These are phyloP conservation scores for Annulohypoxylon moriforme DNA, from an alignment of 495 filamentous ascomycete genomes.

Conservation along the genomic window DNA sequence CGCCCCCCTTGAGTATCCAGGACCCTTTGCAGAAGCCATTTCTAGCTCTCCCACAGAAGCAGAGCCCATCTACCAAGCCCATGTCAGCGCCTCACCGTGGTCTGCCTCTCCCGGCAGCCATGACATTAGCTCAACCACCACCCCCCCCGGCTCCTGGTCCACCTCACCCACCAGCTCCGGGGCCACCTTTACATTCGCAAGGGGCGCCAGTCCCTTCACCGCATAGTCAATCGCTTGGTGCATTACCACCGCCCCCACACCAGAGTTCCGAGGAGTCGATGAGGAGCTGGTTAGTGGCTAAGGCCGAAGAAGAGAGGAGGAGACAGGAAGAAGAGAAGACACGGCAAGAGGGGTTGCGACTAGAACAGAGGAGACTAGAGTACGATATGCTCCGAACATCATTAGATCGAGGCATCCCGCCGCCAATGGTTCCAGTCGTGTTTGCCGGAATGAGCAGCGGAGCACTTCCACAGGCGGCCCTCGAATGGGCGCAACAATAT, in stretches of 20 bases:
- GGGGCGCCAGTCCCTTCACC: slow-evolving; percentile 48
- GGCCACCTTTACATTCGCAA: slow-evolving; percentile 50
- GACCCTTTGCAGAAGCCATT: slow-evolving; percentile 60
- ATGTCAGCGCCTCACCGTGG: slow-evolving; percentile 82
- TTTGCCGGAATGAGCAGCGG: slow-evolving; percentile 85
- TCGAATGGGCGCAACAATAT: slow-evolving; percentile 83
- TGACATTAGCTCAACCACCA: slow-evolving; percentile 68
- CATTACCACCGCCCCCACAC: slow-evolving; percentile 79
- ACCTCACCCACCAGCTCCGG: slow-evolving; percentile 53
- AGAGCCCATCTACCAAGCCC: slow-evolving; percentile 59
- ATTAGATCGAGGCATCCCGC: slow-evolving; percentile 81
- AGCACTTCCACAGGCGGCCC: slow-evolving; percentile 62
- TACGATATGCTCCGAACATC: slow-evolving; percentile 86
- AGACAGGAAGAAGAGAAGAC: slow-evolving; percentile 91
- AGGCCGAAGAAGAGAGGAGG: slow-evolving; percentile 84
- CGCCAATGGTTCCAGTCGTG: slow-evolving; percentile 86
- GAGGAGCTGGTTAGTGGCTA: slow-evolving; percentile 83
- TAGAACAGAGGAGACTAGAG: slow-evolving; percentile 88
- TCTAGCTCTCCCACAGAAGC: slow-evolving; percentile 51
- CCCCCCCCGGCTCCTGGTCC: slow-evolving; percentile 51
- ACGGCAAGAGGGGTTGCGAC: slow-evolving; percentile 76
- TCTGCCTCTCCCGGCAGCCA: slow-evolving; percentile 77
- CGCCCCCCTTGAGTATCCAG: slow-evolving; percentile 66
- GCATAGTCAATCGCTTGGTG: slow-evolving; percentile 59
- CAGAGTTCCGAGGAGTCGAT: slow-evolving; percentile 81